phyloP scores from a whole-genome alignment of 495 filamentous ascomycete species.

The Trichocladium antarcticum region DNA sequence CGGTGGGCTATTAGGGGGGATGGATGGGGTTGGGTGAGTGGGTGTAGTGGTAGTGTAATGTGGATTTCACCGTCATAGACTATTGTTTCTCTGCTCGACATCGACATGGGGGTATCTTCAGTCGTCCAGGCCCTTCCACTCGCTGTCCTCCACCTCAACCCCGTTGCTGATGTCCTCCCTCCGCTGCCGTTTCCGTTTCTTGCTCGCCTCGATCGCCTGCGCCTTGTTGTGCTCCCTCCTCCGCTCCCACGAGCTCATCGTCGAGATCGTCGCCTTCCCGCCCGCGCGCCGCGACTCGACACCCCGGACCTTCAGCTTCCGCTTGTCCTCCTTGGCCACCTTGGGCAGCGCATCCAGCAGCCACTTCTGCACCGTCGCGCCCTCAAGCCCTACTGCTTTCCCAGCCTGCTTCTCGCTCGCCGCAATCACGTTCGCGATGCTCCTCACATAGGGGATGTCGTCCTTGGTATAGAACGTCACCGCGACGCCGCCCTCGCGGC shows the following conservation, averaged over 20 bases:
- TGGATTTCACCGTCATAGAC: neutral
- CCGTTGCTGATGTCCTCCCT: constrained; percentile 21
- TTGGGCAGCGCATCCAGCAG: constrained; percentile 77
- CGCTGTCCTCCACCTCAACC: constrained; percentile 34
- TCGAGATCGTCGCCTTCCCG: constrained; percentile 58
- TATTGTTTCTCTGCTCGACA: neutral
- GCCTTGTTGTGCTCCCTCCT: constrained; percentile 61
- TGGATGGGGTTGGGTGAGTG: neutral
- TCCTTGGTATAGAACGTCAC: constrained; percentile 93
- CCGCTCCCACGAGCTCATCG: constrained; percentile 83
- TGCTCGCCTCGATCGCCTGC: constrained; percentile 63
- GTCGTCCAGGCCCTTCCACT: constrained; percentile 57
- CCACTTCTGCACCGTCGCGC: constrained; percentile 60
- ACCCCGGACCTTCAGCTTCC: constrained; percentile 69
- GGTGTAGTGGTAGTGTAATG: neutral
- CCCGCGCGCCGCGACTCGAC: constrained; percentile 58
- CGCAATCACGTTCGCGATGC: constrained; percentile 83
- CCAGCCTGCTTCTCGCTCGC: constrained; percentile 60
- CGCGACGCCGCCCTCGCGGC: constrained; percentile 77
- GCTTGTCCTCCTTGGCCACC: constrained; percentile 68
- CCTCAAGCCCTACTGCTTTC: constrained; percentile 34
- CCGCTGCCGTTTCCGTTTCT: constrained; percentile 41
- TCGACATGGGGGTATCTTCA: constrained; percentile 3
- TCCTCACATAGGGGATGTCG: constrained; percentile 82
- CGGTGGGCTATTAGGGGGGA: constrained; percentile 10